Base-by-base conservation (phyloP, 371 early-diverging fungal genomes). In the Capniomyces stellatus region DNA sequence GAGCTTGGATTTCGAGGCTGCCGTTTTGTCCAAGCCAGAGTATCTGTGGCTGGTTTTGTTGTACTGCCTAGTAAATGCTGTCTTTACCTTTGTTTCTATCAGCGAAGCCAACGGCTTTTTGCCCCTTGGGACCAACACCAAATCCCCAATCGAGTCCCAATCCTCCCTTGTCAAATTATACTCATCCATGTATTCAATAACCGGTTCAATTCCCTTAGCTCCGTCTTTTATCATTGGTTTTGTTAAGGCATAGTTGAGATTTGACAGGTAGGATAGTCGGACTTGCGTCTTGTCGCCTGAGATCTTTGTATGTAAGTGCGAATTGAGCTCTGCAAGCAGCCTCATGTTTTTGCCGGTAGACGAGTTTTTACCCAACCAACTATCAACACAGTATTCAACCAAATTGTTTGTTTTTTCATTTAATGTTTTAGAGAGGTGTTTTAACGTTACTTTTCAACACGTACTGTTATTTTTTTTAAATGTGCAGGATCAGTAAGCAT, bases 321-420 rank as follows among this genome's bases (percentile, higher is more conserved):
- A 69, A 56, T 89, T 87, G 12, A 95, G 60, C 31, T 92, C 93
- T 51, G 74, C 70, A 52, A 98, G 66, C 44, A 75, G 57, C 25
- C 97, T 76, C 25, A 62, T 57, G 53, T 74, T 71, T 64, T 95
- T 98, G 27, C 39, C 46, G 22, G 82, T 69, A 61, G 83, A 91
- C 0, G 94, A 93, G 61, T 85, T 87, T 62, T 95, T 82, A 21
- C 99, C 99, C 30, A 99, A 71, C 83, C 87, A 97, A 15, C 83
- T 51, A 40, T 47, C 19, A 15, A 15, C 19, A 13, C 44, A 13
- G 19, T 40, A 40, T 40, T 13, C 15, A 40, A 15, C 21, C 21
- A 81, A 43, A 61, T 51, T 21, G 46, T 23, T 23, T 44, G n/a
- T n/a, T n/a, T n/a, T n/a, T n/a, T n/a, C n/a, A n/a, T n/a, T n/a